Evolutionary conservation across 805 yeast species (phyloP).

Genomic region (Cyberlindnera amylophila): DNA sequence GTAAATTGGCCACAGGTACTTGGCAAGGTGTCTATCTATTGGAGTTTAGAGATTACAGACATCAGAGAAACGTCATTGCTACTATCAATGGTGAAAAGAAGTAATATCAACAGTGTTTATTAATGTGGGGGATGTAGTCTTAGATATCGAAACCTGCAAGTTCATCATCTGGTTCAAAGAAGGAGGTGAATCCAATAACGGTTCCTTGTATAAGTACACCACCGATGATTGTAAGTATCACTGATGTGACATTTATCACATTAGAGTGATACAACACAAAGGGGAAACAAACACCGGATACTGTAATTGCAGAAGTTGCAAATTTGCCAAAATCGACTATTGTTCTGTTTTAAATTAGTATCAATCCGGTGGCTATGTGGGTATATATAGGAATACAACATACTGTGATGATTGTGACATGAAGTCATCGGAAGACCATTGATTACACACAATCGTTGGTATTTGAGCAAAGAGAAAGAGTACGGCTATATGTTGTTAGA

Average conservation of each 20-base stretch:
- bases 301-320: constrained; percentile 58
- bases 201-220: constrained; percentile 70
- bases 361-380: background rate
- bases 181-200: constrained; percentile 64
- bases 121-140: background rate
- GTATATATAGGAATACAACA: constrained; percentile 13
- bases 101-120: no score
- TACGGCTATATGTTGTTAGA: constrained; percentile 27
- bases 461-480: constrained; percentile 53
- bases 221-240: constrained; percentile 60
- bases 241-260: constrained; percentile 55
- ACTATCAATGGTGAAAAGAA: constrained; percentile 60
- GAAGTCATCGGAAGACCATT: constrained; percentile 48
- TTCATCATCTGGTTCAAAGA: constrained; percentile 50
- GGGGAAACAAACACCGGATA: constrained; percentile 59
- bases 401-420: constrained; percentile 43
- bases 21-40: constrained; percentile 83
- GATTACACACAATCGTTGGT: constrained; percentile 50
- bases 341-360: constrained; percentile 29
- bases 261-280: constrained; percentile 59
- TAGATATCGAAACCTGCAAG: constrained; percentile 23
- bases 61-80: constrained; percentile 64
- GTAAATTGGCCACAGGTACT: constrained; percentile 67
- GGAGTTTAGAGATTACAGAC: constrained; percentile 65
- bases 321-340: constrained; percentile 69